Conservation (phyloP, 202 grass and related monocot genomes). For the Bolboschoenoplectus hybrid region DNA sequence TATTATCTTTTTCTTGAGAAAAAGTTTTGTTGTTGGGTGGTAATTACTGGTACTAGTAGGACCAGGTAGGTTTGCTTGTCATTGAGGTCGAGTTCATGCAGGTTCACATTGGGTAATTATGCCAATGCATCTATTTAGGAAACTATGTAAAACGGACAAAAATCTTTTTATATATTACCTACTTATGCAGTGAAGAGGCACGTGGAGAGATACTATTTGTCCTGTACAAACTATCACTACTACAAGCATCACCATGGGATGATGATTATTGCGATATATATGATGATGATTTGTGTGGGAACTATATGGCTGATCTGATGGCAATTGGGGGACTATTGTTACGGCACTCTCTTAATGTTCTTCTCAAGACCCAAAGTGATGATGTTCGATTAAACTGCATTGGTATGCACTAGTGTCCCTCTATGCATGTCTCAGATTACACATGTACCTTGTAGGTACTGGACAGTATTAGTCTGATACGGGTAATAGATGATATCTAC, state of each 20-base stretch:
- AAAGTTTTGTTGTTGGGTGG: conserved; percentile 27
- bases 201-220: conserved; percentile 88
- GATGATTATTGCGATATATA: conserved; percentile 55
- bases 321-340: conserved; percentile 55
- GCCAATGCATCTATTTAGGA: not conserved
- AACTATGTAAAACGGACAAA: not conserved
- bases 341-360: conserved; percentile 69
- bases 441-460: not conserved
- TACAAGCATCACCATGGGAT: conserved; percentile 76
- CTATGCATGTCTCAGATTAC: not conserved
- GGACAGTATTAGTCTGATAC: not conserved
- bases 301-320: conserved; percentile 45
- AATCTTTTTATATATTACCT: conserved; percentile 40
- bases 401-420: conserved; percentile 55
- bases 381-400: conserved; percentile 85
- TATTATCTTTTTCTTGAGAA: conserved; percentile 33
- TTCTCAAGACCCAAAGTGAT: conserved; percentile 90
- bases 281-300: conserved; percentile 47
- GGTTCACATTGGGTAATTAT: not conserved
- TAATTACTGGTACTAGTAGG: not conserved
- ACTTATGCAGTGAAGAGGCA: conserved; percentile 71
- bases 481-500: not conserved
- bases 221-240: conserved; percentile 72
- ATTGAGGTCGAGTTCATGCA: not conserved
- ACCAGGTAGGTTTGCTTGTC: not conserved